Conservation (phyloP, 495 filamentous ascomycete species). For the Aspergillus funiculosus region DNA sequence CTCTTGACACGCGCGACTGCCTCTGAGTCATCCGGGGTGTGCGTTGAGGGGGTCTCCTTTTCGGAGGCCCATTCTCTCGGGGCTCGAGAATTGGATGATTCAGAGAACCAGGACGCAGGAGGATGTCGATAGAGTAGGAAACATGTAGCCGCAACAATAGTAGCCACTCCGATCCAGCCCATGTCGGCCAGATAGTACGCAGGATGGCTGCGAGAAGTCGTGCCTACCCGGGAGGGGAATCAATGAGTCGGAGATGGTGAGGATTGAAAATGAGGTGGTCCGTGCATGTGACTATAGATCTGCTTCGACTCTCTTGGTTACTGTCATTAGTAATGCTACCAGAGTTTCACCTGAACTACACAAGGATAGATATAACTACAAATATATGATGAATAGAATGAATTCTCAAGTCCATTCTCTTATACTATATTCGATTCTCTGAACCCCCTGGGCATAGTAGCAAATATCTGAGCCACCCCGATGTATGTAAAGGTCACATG, state of each 20-base stretch:
- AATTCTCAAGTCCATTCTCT: neutral
- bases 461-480: neutral
- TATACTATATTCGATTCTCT: neutral
- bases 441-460: too few relatives aligned
- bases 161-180: constrained; percentile 36
- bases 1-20: neutral
- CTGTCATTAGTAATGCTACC: too few relatives aligned
- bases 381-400: too few relatives aligned
- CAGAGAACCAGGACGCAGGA: constrained; percentile 20
- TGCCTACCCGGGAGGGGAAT: neutral
- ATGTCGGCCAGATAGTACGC: constrained; percentile 22
- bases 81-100: constrained; percentile 19
- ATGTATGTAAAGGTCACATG: constrained; percentile 8
- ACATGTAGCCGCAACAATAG: constrained; percentile 30
- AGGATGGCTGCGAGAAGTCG: neutral
- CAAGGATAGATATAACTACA: too few relatives aligned
- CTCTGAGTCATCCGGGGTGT: constrained; percentile 11
- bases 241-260: neutral
- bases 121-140: constrained; percentile 33
- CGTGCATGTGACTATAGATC: constrained; percentile 1
- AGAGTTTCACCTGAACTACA: too few relatives aligned
- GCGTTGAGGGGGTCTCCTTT: constrained; percentile 5
- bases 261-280: neutral
- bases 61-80: constrained; percentile 23
- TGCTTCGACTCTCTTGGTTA: too few relatives aligned